Conservation (phyloP, 129 eudicot species). For the Flaveria sonorensis region DNA sequence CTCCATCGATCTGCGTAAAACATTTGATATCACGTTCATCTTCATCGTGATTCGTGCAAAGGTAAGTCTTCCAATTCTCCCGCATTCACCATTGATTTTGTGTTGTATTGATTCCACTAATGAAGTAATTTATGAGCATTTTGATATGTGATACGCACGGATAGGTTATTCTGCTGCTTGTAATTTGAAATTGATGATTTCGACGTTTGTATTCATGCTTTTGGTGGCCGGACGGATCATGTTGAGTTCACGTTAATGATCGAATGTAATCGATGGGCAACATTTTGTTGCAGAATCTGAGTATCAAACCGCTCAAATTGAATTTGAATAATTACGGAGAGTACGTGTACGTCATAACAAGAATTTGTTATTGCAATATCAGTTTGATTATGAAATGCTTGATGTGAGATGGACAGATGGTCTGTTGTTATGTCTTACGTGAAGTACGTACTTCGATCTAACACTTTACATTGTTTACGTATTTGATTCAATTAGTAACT, state of each 20-base stretch:
- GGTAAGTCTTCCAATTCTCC: slow-evolving; percentile 1
- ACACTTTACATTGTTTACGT: no score
- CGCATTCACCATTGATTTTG: neutral
- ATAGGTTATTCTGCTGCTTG: neutral
- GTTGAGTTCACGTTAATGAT: neutral
- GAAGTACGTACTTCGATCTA: neutral
- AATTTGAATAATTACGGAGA: neutral
- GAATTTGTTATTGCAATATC: no score
- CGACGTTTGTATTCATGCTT: neutral
- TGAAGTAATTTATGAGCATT: no score
- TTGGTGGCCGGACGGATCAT: neutral
- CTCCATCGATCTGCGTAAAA: neutral
- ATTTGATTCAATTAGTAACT: neutral
- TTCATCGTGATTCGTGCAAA: slow-evolving; percentile 15
- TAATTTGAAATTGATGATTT: no score
- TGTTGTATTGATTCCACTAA: neutral
- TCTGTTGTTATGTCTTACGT: neutral
- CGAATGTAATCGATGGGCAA: neutral
- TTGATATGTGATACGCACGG: no score
- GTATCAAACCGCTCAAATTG: slow-evolving; percentile 7
- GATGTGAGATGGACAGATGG: slow-evolving; percentile 6
- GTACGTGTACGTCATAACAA: no score
- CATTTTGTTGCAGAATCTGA: neutral
- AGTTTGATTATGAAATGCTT: neutral
- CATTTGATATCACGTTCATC: neutral